Percentiles rank a stretch among this genome's conserved stretches.
phyloP scores from a whole-genome alignment of 768 basidiomycete genomes.

The Boletus rex-veris region DNA sequence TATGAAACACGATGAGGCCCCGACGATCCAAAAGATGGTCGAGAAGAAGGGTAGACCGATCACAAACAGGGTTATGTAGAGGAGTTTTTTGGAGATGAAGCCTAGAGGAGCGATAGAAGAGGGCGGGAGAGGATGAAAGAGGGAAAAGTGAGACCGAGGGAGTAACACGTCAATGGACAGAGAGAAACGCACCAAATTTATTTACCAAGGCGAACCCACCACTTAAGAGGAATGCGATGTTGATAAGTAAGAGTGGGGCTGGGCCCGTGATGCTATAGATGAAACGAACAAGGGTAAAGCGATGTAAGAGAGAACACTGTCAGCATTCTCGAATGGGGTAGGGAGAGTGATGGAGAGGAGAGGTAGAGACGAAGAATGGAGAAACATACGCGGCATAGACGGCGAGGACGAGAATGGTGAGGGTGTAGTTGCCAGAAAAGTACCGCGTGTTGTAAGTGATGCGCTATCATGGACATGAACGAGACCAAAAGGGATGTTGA shows the following conservation, averaged over 20 bases:
- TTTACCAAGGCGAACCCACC: slow-evolving; percentile 91
- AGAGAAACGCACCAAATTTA: slow-evolving; percentile 63
- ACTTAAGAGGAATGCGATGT: slow-evolving; percentile 75
- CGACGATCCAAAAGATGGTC: slow-evolving; percentile 94
- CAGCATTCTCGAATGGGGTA: background rate
- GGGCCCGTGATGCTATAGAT: slow-evolving; percentile 62
- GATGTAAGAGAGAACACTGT: background rate
- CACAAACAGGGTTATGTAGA: slow-evolving; percentile 86
- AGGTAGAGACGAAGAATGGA: background rate
- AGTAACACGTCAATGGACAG: background rate
- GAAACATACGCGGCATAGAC: slow-evolving; percentile 76
- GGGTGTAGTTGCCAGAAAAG: slow-evolving; percentile 87
- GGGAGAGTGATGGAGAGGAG: too few species aligned
- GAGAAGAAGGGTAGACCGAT: slow-evolving; percentile 87
- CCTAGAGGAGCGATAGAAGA: slow-evolving; percentile 39
- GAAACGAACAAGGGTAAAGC: too few species aligned
- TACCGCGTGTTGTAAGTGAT: slow-evolving; percentile 94
- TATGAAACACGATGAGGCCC: slow-evolving; percentile 80
- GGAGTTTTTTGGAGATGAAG: slow-evolving; percentile 81
- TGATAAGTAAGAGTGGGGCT: slow-evolving; percentile 60
- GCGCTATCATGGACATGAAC: slow-evolving; percentile 44
- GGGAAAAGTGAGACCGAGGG: too few species aligned
- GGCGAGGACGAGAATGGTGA: slow-evolving; percentile 73
- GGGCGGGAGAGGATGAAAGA: too few species aligned
- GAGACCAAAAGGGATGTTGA: too few species aligned